A percentile compares a stretch with the other conserved stretches of the same genome.
phyloP scores from a whole-genome alignment of 176 grass and related monocot species.

The Rhynchospora breviuscula region DNA sequence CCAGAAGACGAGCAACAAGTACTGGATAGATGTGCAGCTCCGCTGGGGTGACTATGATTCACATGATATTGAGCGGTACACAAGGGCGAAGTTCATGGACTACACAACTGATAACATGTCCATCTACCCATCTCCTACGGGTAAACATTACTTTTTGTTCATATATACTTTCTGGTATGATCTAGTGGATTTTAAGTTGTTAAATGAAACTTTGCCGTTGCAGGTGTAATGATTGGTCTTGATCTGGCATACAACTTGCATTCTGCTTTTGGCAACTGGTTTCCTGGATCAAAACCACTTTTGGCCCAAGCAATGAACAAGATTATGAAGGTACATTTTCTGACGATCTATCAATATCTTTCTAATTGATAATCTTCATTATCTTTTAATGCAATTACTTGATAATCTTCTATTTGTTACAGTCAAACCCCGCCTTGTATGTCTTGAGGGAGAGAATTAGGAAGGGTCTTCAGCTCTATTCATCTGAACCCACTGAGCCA shows the following conservation, averaged over 20 bases:
- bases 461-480: constrained; percentile 95
- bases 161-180: not conserved
- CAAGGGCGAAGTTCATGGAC: constrained; percentile 98
- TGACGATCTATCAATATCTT: not conserved
- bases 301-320: constrained; percentile 99
- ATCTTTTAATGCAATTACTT: not conserved
- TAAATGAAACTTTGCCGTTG: constrained; percentile 24
- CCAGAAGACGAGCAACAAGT: constrained; percentile 98
- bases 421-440: constrained; percentile 97
- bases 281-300: constrained; percentile 93
- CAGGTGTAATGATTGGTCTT: constrained; percentile 96
- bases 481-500: constrained; percentile 94
- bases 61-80: constrained; percentile 95
- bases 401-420: constrained; percentile 29
- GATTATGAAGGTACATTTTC: constrained; percentile 87
- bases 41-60: constrained; percentile 99
- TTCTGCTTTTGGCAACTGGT: constrained; percentile 96
- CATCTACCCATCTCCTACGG: constrained; percentile 95
- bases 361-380: not conserved
- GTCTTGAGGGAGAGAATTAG: constrained; percentile 93
- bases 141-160: constrained; percentile 40
- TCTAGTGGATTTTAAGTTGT: constrained; percentile 10
- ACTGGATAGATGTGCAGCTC: constrained; percentile 96
- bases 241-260: constrained; percentile 96
- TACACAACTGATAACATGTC: constrained; percentile 99